These are phyloP conservation scores for Podila clonocystis DNA, from an alignment of 192 early-diverging fungal genomes.

Conservation along the genomic window DNA sequence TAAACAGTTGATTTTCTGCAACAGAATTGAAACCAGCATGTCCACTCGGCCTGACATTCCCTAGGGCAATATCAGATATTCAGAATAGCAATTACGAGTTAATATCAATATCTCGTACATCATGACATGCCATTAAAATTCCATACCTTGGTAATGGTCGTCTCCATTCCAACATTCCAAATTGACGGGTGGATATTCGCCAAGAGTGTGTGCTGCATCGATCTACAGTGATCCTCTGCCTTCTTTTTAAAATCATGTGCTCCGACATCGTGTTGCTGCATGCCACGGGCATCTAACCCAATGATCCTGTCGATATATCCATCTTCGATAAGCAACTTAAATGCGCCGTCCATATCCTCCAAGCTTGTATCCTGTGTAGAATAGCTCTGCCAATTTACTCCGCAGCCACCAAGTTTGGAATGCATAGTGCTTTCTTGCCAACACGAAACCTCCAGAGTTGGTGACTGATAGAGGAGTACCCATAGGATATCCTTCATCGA, in stretches of 20 bases:
- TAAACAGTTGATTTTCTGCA: slow-evolving; percentile 29
- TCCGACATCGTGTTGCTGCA: slow-evolving; percentile 13
- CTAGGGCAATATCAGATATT: slow-evolving; percentile 17
- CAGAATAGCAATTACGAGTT: slow-evolving; percentile 9
- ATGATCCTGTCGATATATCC: slow-evolving; percentile 22
- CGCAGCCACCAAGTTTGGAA: slow-evolving; percentile 41
- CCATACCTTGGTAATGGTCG: slow-evolving; percentile 40
- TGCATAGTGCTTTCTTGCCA: slow-evolving; percentile 30
- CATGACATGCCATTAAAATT: slow-evolving; percentile 6
- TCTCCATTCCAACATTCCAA: slow-evolving; percentile 26
- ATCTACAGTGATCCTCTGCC: slow-evolving; percentile 42
- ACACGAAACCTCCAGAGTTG: slow-evolving; percentile 35
- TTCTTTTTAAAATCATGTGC: slow-evolving; percentile 16
- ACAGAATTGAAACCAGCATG: slow-evolving; percentile 35
- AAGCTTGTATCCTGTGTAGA: slow-evolving; percentile 15
- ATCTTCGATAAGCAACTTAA: slow-evolving; percentile 8
- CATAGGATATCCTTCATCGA: slow-evolving; percentile 12
- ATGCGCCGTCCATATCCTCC: slow-evolving; percentile 26
- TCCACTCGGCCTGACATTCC: slow-evolving; percentile 26
- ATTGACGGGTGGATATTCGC: slow-evolving; percentile 40
- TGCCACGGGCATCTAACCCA: slow-evolving; percentile 15
- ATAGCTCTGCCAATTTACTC: slow-evolving; percentile 24
- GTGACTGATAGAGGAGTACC: slow-evolving; percentile 33
- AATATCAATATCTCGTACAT: slow-evolving; percentile 10
- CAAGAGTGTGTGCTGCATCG: slow-evolving; percentile 30